Evolutionary conservation across 495 filamentous ascomycete genomes (phyloP).

Genomic region (Parmelia sp.): DNA sequence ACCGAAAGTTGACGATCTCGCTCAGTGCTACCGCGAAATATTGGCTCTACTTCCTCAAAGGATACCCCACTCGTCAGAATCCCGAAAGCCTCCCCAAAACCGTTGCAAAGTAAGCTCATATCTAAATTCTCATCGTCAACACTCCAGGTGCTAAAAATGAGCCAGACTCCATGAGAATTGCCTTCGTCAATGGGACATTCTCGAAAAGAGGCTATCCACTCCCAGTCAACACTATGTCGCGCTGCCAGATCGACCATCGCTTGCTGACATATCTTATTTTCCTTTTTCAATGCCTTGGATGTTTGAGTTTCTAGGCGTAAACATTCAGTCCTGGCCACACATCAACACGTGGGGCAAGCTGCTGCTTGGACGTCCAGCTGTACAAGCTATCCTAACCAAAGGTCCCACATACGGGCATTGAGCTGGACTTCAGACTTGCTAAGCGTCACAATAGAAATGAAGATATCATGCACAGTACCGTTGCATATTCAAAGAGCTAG

Average conservation of each 20-base stretch:
- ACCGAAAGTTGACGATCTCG: background rate
- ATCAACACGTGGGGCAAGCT: too few species aligned
- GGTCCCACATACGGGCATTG: too few species aligned
- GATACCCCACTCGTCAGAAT: background rate
- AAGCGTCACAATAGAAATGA: too few species aligned
- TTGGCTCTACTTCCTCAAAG: background rate
- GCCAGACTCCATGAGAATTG: background rate
- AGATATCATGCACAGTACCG: too few species aligned
- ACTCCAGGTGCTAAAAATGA: too few species aligned
- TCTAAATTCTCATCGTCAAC: background rate
- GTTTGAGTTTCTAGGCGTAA: background rate
- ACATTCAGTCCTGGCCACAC: too few species aligned
- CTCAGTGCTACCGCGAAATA: background rate
- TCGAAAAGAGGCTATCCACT: background rate
- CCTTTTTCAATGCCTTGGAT: background rate
- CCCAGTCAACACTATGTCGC: background rate
- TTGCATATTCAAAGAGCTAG: too few species aligned
- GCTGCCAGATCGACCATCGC: background rate
- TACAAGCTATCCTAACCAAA: too few species aligned
- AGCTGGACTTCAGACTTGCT: too few species aligned
- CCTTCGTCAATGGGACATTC: background rate
- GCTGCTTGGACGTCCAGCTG: too few species aligned
- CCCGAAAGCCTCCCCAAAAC: background rate
- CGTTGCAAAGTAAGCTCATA: background rate
- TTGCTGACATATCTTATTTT: background rate